Evolutionary conservation across 305 asterid species (phyloP).

Genomic region (Withania somnifera): DNA sequence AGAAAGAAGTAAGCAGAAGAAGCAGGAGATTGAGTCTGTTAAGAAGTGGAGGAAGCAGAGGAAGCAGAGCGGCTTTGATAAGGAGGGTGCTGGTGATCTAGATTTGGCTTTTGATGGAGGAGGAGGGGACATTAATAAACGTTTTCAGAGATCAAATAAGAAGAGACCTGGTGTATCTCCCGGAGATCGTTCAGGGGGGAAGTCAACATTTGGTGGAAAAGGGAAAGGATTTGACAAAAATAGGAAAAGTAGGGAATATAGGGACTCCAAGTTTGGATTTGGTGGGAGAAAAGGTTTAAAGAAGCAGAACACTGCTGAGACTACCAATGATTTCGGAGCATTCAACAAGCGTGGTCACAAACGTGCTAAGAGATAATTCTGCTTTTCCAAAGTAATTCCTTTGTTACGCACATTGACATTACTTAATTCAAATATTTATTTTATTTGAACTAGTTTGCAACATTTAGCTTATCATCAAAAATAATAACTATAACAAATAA

Average conservation of each 20-base stretch:
- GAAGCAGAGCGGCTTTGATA: constrained; percentile 58
- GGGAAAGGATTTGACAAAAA: constrained; percentile 43
- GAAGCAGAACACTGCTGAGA: constrained; percentile 81
- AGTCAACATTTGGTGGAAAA: constrained; percentile 26
- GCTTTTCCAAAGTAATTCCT: neutral
- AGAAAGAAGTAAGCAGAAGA: constrained; percentile 83
- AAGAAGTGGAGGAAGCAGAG: constrained; percentile 90
- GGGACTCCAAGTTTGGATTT: constrained; percentile 57
- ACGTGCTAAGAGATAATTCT: neutral
- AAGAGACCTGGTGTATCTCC: constrained; percentile 71
- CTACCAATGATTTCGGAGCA: constrained; percentile 46
- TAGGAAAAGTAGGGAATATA: constrained; percentile 37
- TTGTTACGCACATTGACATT: too few relatives aligned
- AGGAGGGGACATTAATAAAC: constrained; percentile 40
- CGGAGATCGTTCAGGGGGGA: constrained; percentile 83
- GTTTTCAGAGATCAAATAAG: constrained; percentile 47
- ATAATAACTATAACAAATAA: too few relatives aligned
- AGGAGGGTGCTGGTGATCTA: constrained; percentile 30
- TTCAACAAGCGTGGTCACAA: constrained; percentile 27
- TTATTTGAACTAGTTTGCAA: too few relatives aligned
- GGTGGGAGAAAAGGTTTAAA: constrained; percentile 80
- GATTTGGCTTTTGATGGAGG: constrained; percentile 54
- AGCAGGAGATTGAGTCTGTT: constrained; percentile 74
- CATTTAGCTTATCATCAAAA: too few relatives aligned
- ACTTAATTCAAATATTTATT: too few relatives aligned